Evolutionary conservation across 2,329 filamentous ascomycete genomes (phyloP).

Genomic region (Fusarium falciforme): DNA sequence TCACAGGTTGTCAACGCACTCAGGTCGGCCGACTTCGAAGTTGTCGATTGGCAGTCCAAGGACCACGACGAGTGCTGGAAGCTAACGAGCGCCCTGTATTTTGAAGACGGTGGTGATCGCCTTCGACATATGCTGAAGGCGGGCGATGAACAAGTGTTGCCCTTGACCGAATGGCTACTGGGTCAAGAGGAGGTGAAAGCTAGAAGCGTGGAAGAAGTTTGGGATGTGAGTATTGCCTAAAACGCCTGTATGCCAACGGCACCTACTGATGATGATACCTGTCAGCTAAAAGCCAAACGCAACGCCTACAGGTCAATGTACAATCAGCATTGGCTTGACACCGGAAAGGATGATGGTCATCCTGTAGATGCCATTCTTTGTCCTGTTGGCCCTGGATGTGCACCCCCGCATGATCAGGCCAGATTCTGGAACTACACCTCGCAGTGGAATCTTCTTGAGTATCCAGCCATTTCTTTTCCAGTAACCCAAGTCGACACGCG

Average conservation of each 20-base stretch:
- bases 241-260: not conserved
- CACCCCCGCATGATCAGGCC: not conserved
- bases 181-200: too few species aligned
- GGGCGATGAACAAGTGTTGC: too few species aligned
- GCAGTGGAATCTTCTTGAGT: not conserved
- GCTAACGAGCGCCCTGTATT: too few species aligned
- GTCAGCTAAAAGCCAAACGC: not conserved
- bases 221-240: not conserved
- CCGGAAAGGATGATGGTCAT: not conserved
- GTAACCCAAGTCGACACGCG: not conserved
- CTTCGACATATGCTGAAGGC: too few species aligned
- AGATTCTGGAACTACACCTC: not conserved
- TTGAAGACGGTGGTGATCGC: too few species aligned
- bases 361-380: not conserved
- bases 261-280: not conserved
- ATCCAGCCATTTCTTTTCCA: not conserved
- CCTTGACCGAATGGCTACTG: too few species aligned
- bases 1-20: not conserved
- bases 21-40: not conserved
- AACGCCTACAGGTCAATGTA: not conserved
- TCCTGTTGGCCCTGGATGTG: not conserved
- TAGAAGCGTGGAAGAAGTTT: not conserved
- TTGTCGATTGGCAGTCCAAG: not conserved
- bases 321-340: not conserved
- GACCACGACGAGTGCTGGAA: not conserved